phyloP scores from a whole-genome alignment of 805 yeast species.

The Candida vaughaniae region DNA sequence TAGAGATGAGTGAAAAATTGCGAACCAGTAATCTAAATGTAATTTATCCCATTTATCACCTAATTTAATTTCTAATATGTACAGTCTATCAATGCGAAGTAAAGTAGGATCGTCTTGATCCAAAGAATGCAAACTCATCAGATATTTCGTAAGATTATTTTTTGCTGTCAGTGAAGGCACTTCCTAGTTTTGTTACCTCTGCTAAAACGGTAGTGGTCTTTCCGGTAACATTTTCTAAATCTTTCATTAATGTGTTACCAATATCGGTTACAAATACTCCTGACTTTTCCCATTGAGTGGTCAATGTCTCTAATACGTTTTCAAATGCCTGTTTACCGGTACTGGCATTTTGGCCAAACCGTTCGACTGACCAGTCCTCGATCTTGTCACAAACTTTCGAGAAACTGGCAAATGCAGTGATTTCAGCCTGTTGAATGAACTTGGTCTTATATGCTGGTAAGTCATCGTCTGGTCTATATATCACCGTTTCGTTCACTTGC shows the following conservation, averaged over 20 bases:
- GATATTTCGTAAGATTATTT: too few relatives aligned
- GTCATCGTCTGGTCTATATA: constrained; percentile 65
- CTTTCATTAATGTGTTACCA: constrained; percentile 24
- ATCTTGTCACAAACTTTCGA: constrained; percentile 70
- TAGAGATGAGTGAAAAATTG: too few relatives aligned
- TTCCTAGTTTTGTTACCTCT: constrained; percentile 14
- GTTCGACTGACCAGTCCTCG: constrained; percentile 88
- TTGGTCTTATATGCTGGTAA: constrained; percentile 53
- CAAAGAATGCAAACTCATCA: too few relatives aligned
- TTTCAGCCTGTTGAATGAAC: constrained; percentile 82
- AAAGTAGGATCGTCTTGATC: too few relatives aligned
- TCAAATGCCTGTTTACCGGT: constrained; percentile 87
- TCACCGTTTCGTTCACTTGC: constrained; percentile 84
- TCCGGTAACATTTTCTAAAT: constrained; percentile 16
- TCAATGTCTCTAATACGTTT: constrained; percentile 57
- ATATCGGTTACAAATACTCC: constrained; percentile 38
- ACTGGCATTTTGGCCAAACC: constrained; percentile 84
- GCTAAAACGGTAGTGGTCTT: constrained; percentile 13
- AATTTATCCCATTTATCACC: too few relatives aligned
- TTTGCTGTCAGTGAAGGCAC: too few relatives aligned
- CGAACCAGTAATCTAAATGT: too few relatives aligned
- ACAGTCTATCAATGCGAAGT: too few relatives aligned
- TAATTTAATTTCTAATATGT: too few relatives aligned
- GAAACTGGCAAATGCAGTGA: constrained; percentile 79
- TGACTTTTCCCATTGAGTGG: constrained; percentile 43